Percentiles rank a stretch among this genome's conserved stretches.
These are phyloP conservation scores for Pyrenophora teres DNA, from an alignment of 2,329 filamentous ascomycete species.

Conservation along the genomic window DNA sequence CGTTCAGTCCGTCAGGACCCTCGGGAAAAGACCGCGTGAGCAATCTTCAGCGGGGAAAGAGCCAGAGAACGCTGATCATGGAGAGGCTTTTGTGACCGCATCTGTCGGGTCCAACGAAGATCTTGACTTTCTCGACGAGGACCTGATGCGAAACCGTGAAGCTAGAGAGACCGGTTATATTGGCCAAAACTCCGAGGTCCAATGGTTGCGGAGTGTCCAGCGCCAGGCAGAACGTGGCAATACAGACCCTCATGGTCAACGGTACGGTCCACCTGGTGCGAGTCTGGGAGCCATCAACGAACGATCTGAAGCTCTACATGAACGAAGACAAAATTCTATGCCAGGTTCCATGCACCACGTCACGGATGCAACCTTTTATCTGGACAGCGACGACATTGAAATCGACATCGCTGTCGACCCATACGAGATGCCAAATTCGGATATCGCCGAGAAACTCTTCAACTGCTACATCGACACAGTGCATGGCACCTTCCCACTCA, in stretches of 20 bases:
- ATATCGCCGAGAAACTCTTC: conserved; percentile 41
- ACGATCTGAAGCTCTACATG: conserved; percentile 26
- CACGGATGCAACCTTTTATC: conserved; percentile 41
- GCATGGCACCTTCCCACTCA: conserved; percentile 41
- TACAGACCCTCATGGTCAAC: conserved; percentile 13
- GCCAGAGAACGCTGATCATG: conserved; percentile 3
- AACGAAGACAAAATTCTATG: conserved; percentile 17
- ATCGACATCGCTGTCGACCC: conserved; percentile 33
- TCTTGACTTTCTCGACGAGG: conserved; percentile 36
- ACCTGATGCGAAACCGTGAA: conserved; percentile 34
- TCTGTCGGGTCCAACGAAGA: conserved; percentile 38
- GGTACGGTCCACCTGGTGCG: conserved; percentile 28
- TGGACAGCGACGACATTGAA: conserved; percentile 38
- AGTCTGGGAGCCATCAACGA: conserved; percentile 12
- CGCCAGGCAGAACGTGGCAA: conserved; percentile 22
- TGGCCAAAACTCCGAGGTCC: conserved; percentile 42
- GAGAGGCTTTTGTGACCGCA: conserved; percentile 28
- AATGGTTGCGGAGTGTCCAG: conserved; percentile 40
- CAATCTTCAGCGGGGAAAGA: conserved; percentile 1
- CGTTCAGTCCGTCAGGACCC: not conserved
- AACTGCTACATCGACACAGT: conserved; percentile 45
- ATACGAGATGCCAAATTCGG: conserved; percentile 38
- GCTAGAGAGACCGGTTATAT: conserved; percentile 42
- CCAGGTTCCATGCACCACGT: conserved; percentile 21
- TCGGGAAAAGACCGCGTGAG: conserved; percentile 24